Base-by-base conservation (phyloP, 1,284 basidiomycete genomes). In the Ceratobasidium sp. region DNA sequence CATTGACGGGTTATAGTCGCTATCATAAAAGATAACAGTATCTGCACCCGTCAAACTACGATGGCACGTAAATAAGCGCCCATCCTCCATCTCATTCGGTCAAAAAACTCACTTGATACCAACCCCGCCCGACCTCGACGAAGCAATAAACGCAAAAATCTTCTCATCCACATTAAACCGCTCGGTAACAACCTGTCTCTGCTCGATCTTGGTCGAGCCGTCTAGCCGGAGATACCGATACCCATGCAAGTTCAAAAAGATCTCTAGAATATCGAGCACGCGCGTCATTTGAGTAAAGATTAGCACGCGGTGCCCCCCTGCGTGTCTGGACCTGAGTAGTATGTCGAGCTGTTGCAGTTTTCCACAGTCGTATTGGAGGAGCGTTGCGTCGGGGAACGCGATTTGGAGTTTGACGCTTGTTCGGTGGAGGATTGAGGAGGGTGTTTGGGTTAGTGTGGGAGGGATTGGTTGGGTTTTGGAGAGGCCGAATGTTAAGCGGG, bases 251-350 rank as follows among this genome's bases (percentile, higher is more conserved):
- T 94, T 97, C 78, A 99, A 88, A 85, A 97, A 98, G 50, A 93
- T 92, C 83, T 99, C 97, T 68, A 99, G 88, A 77, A 99, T 97
- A 84, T 99, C 97, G 75, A 99, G 88, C 50, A 99, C 94, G 78
- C 90, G 90, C 28, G 97, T 98, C 97, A 99, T 99, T 83, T 99
- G 97, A 0, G 97, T 99, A 84, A 99, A 99, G 81, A 99, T 97
- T 66, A 99, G 88, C 28, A 96, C 90, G 0, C 97, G 93, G 83
- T 98, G 96, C 0, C 96, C 95, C 2, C 91, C 95, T 0, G 91
- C 91, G 83, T 97, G 96, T 83, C 92, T 93, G 82, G 94, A 91
- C 28, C 95, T 91, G 59, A 99, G 88, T 44, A 99, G 88, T 33
- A 87, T 86, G 44, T 92, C 90, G 3, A 99, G 90, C 80, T 93